Evolutionary conservation across 208 protist species (phyloP).

Genomic region (Giardia muris): DNA sequence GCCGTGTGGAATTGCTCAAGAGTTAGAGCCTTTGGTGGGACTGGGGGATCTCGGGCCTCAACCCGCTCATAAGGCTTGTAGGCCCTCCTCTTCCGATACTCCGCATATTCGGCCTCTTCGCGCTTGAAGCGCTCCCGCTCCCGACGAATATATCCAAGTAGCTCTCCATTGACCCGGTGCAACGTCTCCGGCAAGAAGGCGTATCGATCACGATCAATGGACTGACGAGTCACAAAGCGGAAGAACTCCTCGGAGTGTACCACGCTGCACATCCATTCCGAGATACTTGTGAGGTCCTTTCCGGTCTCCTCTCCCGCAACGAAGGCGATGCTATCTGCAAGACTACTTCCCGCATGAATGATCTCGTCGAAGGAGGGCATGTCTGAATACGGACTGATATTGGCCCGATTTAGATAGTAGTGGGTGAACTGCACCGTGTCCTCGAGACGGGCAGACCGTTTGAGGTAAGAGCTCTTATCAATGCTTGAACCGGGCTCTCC

Average conservation of each 20-base stretch:
- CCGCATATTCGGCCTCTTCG: neutral
- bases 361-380: neutral
- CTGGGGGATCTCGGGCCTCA: neutral
- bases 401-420: neutral
- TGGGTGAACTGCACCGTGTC: neutral
- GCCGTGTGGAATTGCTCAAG: neutral
- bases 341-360: neutral
- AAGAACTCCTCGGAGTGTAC: neutral
- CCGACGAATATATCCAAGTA: neutral
- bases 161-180: neutral
- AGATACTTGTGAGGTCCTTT: neutral
- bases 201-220: neutral
- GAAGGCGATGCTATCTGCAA: neutral
- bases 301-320: neutral
- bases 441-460: too few relatives aligned
- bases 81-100: neutral
- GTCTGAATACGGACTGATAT: neutral
- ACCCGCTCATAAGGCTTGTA: neutral
- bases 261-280: neutral
- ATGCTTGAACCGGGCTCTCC: too few relatives aligned
- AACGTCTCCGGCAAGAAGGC: neutral
- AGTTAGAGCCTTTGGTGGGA: neutral
- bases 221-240: neutral
- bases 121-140: neutral
- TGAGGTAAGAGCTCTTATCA: too few relatives aligned